These are phyloP conservation scores for Phellopilus nigrolimitatus DNA, from an alignment of 1,284 basidiomycete genomes.

Conservation along the genomic window DNA sequence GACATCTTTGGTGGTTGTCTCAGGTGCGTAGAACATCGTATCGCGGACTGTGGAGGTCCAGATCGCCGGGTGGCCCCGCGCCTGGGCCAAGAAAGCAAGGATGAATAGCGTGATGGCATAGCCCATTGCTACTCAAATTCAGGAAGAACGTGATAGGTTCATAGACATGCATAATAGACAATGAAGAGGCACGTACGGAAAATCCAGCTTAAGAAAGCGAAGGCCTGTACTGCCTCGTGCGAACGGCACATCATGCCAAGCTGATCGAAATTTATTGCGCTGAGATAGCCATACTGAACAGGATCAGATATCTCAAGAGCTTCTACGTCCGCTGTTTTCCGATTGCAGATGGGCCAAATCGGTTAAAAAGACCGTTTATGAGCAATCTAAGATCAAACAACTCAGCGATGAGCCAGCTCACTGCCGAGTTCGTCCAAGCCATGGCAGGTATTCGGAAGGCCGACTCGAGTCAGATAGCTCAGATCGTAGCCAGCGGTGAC, in stretches of 20 bases:
- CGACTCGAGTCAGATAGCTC: neutral
- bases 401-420: too few relatives aligned
- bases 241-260: slow-evolving; percentile 12
- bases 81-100: slow-evolving; percentile 13
- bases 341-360: too few relatives aligned
- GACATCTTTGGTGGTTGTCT: too few relatives aligned
- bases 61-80: slow-evolving; percentile 3
- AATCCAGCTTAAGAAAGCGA: slow-evolving; percentile 17
- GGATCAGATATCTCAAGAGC: slow-evolving; percentile 1
- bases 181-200: slow-evolving; percentile 13
- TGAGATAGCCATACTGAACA: slow-evolving; percentile 1
- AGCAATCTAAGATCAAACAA: too few relatives aligned
- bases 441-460: slow-evolving; percentile 5
- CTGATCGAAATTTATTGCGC: slow-evolving; percentile 1
- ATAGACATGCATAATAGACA: neutral
- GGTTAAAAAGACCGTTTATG: too few relatives aligned
- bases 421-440: slow-evolving; percentile 9
- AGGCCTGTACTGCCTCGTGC: slow-evolving; percentile 11
- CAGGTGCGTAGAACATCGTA: slow-evolving; percentile 9
- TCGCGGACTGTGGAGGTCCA: slow-evolving; percentile 16
- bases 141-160: neutral
- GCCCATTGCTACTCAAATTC: slow-evolving; percentile 12
- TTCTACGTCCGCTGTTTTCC: slow-evolving; percentile 7
- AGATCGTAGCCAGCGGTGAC: neutral
- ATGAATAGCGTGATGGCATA: slow-evolving; percentile 21